Percentiles rank a stretch among this genome's conserved stretches.
phyloP scores from a whole-genome alignment of 805 yeast genomes.

The Ascoidea tarda region DNA sequence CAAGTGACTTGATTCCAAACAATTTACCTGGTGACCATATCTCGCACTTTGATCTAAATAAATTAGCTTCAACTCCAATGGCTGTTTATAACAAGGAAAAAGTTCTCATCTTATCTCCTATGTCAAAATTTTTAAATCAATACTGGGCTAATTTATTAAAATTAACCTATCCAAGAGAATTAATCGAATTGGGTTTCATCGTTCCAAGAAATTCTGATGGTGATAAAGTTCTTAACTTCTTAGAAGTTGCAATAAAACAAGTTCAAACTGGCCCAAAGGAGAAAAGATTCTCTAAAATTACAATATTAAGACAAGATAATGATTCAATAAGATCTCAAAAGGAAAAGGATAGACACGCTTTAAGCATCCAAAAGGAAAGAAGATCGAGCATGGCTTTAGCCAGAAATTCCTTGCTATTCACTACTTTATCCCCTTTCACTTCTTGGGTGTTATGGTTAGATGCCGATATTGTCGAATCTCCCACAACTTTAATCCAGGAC shows the following conservation, averaged over 20 bases:
- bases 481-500: slow-evolving; percentile 73
- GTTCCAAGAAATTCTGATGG: slow-evolving; percentile 77
- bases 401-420: slow-evolving; percentile 79
- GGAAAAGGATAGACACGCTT: slow-evolving; percentile 87
- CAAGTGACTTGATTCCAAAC: slow-evolving; percentile 43
- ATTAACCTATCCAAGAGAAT: slow-evolving; percentile 70
- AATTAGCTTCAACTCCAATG: slow-evolving; percentile 53
- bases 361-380: slow-evolving; percentile 75
- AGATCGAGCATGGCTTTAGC: slow-evolving; percentile 89
- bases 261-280: slow-evolving; percentile 52
- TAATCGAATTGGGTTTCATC: slow-evolving; percentile 82
- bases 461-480: slow-evolving; percentile 86
- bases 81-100: slow-evolving; percentile 70
- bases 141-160: slow-evolving; percentile 79
- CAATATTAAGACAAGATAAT: slow-evolving; percentile 83
- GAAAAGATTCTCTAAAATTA: slow-evolving; percentile 65
- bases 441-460: slow-evolving; percentile 97
- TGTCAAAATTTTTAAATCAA: slow-evolving; percentile 70
- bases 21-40: slow-evolving; percentile 61
- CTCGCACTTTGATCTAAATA: slow-evolving; percentile 74
- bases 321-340: slow-evolving; percentile 58
- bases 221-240: slow-evolving; percentile 54
- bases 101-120: slow-evolving; percentile 78
- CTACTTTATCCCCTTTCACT: slow-evolving; percentile 78
- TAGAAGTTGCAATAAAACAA: slow-evolving; percentile 64